phyloP scores from a whole-genome alignment of 768 basidiomycete species.

The Podaxis mareebaensis region DNA sequence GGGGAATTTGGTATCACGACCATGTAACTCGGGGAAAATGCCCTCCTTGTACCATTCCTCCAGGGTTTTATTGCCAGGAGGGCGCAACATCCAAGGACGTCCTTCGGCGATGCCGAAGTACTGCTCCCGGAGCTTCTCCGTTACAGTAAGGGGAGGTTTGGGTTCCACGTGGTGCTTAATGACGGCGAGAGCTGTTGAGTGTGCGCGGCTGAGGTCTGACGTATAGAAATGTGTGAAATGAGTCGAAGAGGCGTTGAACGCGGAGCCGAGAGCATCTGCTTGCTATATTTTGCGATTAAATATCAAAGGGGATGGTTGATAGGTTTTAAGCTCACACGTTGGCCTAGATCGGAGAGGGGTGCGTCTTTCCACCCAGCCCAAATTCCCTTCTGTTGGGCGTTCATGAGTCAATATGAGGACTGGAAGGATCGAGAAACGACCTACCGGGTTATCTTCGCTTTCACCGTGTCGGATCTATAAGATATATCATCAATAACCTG shows the following conservation, averaged over 20 bases:
- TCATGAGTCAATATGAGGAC: background rate
- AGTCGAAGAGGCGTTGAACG: constrained; percentile 41
- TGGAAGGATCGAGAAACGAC: constrained; percentile 14
- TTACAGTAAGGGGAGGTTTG: constrained; percentile 54
- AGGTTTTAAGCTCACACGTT: constrained; percentile 18
- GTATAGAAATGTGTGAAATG: constrained; percentile 60
- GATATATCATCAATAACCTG: constrained; percentile 22
- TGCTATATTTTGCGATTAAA: constrained; percentile 36
- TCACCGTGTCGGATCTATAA: constrained; percentile 68
- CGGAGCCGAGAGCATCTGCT: constrained; percentile 60
- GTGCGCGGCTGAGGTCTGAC: constrained; percentile 67
- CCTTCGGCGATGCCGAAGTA: constrained; percentile 76
- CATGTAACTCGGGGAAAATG: constrained; percentile 53
- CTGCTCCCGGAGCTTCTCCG: constrained; percentile 66
- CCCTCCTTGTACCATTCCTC: constrained; percentile 49
- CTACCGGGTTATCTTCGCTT: constrained; percentile 68
- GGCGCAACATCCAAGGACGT: constrained; percentile 42
- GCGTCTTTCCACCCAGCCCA: constrained; percentile 84
- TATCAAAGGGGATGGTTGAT: background rate
- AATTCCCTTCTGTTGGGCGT: constrained; percentile 34
- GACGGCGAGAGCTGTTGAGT: constrained; percentile 60
- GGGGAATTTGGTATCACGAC: constrained; percentile 56
- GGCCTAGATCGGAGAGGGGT: constrained; percentile 71
- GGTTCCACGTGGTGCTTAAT: constrained; percentile 49
- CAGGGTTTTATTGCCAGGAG: constrained; percentile 30